Evolutionary conservation across 129 eudicot species (phyloP).

Genomic region (Tanacetum coccineum): DNA sequence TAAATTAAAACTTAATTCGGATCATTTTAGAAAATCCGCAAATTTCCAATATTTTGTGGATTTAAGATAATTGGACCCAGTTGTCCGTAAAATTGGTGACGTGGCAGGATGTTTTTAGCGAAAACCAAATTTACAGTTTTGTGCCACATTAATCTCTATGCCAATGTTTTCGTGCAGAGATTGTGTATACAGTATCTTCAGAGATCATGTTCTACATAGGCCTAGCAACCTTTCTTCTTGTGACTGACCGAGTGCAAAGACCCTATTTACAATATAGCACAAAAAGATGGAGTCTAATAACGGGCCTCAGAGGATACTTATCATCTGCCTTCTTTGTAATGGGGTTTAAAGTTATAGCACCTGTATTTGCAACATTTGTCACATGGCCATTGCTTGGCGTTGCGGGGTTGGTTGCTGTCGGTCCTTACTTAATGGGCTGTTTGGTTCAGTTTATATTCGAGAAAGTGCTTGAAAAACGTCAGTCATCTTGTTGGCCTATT

Average conservation of each 20-base stretch:
- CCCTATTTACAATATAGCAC: conserved; percentile 76
- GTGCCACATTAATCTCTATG: too few species aligned
- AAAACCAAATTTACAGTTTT: too few species aligned
- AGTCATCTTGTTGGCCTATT: conserved; percentile 81
- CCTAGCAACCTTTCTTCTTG: conserved; percentile 45
- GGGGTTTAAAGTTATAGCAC: conserved; percentile 78
- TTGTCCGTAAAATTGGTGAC: too few species aligned
- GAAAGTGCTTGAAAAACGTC: conserved; percentile 34
- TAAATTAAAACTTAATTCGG: too few species aligned
- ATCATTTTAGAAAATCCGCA: too few species aligned
- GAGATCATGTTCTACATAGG: conserved; percentile 66
- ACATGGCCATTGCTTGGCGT: conserved; percentile 71
- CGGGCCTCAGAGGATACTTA: conserved; percentile 70
- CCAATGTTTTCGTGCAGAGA: too few species aligned
- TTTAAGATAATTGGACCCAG: too few species aligned
- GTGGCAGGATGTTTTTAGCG: too few species aligned
- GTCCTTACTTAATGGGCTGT: conserved; percentile 65
- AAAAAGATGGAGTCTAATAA: conserved; percentile 83
- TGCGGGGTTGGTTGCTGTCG: conserved; percentile 55
- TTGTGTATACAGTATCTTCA: conserved; percentile 38
- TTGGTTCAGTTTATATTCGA: conserved; percentile 63
- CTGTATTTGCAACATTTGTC: conserved; percentile 56
- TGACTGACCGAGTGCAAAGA: conserved; percentile 62
- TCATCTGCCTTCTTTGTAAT: conserved; percentile 55
- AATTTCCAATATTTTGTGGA: too few species aligned